Base-by-base conservation (phyloP, 2,329 filamentous ascomycete species). In the Pochonia chlamydosporia region DNA sequence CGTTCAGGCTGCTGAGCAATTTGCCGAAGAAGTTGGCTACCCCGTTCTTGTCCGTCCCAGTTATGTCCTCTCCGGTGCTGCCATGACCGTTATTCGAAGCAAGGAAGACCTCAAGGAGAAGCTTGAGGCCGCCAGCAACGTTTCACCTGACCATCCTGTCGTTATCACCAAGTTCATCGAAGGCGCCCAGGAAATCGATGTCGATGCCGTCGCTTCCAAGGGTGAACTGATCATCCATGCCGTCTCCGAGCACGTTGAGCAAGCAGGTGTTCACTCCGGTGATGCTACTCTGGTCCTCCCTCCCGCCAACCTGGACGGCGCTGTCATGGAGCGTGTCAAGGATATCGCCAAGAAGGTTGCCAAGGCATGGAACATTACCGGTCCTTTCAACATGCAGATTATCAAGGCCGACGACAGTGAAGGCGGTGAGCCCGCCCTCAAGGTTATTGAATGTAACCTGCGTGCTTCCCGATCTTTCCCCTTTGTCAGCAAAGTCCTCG, bases 341-440 rank as follows among this genome's bases (percentile, higher is more conserved):
- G 89, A 89, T 58, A 97, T 99, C 59, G 92, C 93, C 14, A 71
- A 91, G 69, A 97, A 96, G 80, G 91, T 99, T 44, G 93, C 93
- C 56, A 87, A 93, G 71, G 93, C 93, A 41, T 96, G 92, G 89
- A 90, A 80, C 63, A 97, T 97, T 67, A 97, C 90, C 18, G 93
- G 93, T 47, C 93, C 93, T 49, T 99, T 97, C 82, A 99, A 99
- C 79, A 97, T 99, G 92, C 93, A 99, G 66, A 95, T 99, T 70
- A 97, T 99, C 79, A 95, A 95, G 75, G 89, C 87, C 30, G 78
- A 88, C 11, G 75, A 86, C 60, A 81, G 85, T 26, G 83, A 88
- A 49, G 87, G 87, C 49, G 85, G 84, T 47, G 79, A 85, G 62
- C 81, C 87, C 28, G 76, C 80, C 24, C 81, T 97, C 55, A 96